These are phyloP conservation scores for Tolypocladium nubicola DNA, from an alignment of 2,329 filamentous ascomycete species.

Conservation along the genomic window DNA sequence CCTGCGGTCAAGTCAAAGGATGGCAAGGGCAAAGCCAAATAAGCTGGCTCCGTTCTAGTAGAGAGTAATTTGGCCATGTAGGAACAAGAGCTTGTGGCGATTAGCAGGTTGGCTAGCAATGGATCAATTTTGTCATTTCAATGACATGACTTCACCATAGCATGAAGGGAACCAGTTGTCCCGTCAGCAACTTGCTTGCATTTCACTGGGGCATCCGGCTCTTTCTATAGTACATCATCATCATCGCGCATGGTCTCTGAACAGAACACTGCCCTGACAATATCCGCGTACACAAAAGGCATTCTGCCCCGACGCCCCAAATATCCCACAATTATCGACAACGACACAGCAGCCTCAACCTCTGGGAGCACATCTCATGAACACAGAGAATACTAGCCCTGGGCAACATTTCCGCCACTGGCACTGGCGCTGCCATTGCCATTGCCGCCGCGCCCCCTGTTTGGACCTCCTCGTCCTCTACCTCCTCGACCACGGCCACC, in stretches of 20 bases:
- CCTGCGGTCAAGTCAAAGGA: constrained; percentile 55
- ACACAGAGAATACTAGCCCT: constrained; percentile 1
- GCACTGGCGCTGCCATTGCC: constrained; percentile 1
- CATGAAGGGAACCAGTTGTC: background rate
- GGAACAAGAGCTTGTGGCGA: constrained; percentile 8
- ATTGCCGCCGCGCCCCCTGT: constrained; percentile 23
- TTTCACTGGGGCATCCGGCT: background rate
- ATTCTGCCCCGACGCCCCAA: background rate
- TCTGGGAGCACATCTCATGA: background rate
- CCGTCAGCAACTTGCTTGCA: background rate
- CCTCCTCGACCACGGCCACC: constrained; percentile 29
- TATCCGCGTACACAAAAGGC: background rate
- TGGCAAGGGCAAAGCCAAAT: constrained; percentile 8
- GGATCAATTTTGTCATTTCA: background rate
- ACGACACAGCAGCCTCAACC: background rate
- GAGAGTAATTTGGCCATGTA: background rate
- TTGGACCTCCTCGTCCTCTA: constrained; percentile 23
- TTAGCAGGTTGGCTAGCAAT: constrained; percentile 5
- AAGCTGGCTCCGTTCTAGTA: background rate
- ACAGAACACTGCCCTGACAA: background rate
- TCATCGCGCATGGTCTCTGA: background rate
- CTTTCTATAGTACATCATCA: background rate
- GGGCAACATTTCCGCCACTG: constrained; percentile 7
- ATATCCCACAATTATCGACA: background rate
- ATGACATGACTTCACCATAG: background rate